Evolutionary conservation across 129 eudicot genomes (phyloP), one percentile per base, ranked within the genome.

Genomic region (Flaveria brownii): DNA sequence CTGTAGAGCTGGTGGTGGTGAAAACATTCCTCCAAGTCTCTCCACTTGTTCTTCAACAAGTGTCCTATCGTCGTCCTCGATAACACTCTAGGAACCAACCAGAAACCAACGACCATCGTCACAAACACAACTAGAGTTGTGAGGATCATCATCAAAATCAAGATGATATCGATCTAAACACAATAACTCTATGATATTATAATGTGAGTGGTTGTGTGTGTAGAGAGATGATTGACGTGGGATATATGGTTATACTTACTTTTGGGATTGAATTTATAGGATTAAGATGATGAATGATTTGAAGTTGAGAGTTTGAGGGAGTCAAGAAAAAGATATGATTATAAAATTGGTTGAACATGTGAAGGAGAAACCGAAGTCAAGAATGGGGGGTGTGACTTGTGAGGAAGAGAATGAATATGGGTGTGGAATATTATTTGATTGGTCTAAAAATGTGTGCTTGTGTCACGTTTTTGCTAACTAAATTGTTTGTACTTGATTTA

Each of bases 1-100:
- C 83, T 91, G 90, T 91, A 89, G 16, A 81, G 56, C 77, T 94
- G 98, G 22, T 87, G 87, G 0, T 81, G 90, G 56, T 91, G 96
- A 70, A 80, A 91, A 23, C 64, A 68, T 18, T 93, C 97, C 22
- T 82, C 81, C 2, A 93, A 17, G 1, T 62, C 42, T 39, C 82
- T 72, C 88, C 86, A 91, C 79, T 78, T 76, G 46, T 80, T 81
- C 65, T 71, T 82, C 23, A 89, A 46, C 6, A 82, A 39, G 18
- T 85, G 84, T 10, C 85, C 78, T 18, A 77, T 14, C 2, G 86
- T 55, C 1, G 91, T 81, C 62, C 50, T 83, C n/a, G 81, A 77
- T 67, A 84, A 67, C 23, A 88, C 82, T 63, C 84, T 78, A 54
- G 71, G 52, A 25, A 79, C 52, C n/a, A 87, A 74, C 68, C 69